Conservation (phyloP, 108 stramenopile genomes). For the Bacterosira constricta region DNA sequence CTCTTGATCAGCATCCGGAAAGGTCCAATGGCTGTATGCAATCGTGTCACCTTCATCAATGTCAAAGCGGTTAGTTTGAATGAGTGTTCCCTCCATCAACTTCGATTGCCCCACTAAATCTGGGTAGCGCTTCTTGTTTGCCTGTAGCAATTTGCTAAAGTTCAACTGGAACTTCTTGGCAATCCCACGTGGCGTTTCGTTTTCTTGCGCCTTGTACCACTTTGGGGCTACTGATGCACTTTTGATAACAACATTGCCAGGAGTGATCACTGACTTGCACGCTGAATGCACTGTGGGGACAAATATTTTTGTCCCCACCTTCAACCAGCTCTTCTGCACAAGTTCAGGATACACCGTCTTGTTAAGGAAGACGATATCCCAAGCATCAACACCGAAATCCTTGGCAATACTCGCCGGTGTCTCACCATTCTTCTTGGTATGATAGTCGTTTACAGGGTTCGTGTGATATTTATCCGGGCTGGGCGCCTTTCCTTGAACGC, state of each 20-base stretch:
- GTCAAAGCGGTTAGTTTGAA: conserved; percentile 78
- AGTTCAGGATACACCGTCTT: conserved; percentile 56
- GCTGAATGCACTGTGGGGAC: conserved; percentile 42
- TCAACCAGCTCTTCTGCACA: conserved; percentile 55
- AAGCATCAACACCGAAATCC: conserved; percentile 65
- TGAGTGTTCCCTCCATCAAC: conserved; percentile 70
- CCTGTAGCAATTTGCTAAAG: conserved; percentile 62
- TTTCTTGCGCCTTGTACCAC: conserved; percentile 82
- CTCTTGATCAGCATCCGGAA: conserved; percentile 80
- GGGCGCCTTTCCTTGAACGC: conserved; percentile 27
- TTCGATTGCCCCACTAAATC: conserved; percentile 62
- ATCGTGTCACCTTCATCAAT: conserved; percentile 55
- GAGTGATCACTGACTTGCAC: background rate
- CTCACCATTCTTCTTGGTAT: conserved; percentile 58
- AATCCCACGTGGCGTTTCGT: conserved; percentile 83
- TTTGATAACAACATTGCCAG: background rate
- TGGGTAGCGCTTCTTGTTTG: conserved; percentile 69
- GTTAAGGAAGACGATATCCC: conserved; percentile 87
- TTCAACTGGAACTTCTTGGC: conserved; percentile 67
- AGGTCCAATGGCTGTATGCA: conserved; percentile 89
- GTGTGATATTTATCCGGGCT: conserved; percentile 42
- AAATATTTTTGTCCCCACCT: conserved; percentile 67
- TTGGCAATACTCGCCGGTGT: conserved; percentile 65
- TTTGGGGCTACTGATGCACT: conserved; percentile 44
- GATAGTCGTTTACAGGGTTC: conserved; percentile 56